Conservation (phyloP, 2,329 filamentous ascomycete genomes). For the Corinectria fuckeliana region DNA sequence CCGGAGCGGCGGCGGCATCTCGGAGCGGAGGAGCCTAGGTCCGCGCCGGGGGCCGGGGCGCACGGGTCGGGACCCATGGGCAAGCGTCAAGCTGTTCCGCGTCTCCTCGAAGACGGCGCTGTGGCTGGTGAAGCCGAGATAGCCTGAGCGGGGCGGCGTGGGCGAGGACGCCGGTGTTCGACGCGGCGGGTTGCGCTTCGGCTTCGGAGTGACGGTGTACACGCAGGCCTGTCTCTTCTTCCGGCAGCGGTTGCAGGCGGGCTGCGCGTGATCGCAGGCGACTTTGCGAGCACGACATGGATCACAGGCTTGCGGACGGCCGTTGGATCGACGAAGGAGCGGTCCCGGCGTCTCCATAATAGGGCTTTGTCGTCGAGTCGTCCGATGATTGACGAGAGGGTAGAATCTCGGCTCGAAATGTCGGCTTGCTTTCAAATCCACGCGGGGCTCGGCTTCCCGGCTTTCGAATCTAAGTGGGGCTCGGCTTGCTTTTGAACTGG, state of each 20-base stretch:
- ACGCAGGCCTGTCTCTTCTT: slow-evolving; percentile 47
- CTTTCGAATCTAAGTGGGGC: neutral
- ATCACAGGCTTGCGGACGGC: slow-evolving; percentile 42
- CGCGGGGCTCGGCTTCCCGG: slow-evolving; percentile 6
- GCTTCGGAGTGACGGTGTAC: slow-evolving; percentile 40
- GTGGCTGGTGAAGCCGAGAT: slow-evolving; percentile 55
- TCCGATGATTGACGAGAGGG: slow-evolving; percentile 1
- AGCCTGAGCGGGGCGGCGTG: slow-evolving; percentile 41
- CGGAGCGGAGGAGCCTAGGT: slow-evolving; percentile 5
- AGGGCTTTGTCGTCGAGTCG: neutral
- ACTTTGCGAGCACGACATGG: slow-evolving; percentile 51
- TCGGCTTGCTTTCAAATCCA: slow-evolving; percentile 2
- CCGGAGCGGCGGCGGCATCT: slow-evolving; percentile 38
- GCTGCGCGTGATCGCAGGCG: slow-evolving; percentile 51
- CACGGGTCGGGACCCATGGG: slow-evolving; percentile 34
- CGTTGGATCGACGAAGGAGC: slow-evolving; percentile 38
- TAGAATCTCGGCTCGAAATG: slow-evolving; percentile 20
- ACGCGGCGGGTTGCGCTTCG: slow-evolving; percentile 19
- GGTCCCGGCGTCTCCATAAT: slow-evolving; percentile 25
- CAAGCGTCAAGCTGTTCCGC: slow-evolving; percentile 46
- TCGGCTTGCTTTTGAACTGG: too few species aligned
- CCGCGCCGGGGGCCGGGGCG: slow-evolving; percentile 10
- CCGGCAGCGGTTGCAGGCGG: slow-evolving; percentile 48
- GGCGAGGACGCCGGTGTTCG: slow-evolving; percentile 19
- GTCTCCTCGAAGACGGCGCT: slow-evolving; percentile 51